Percentiles rank a stretch among this genome's conserved stretches.
phyloP scores from a whole-genome alignment of 2,329 filamentous ascomycete genomes.

The Teratosphaeria zuluensis region DNA sequence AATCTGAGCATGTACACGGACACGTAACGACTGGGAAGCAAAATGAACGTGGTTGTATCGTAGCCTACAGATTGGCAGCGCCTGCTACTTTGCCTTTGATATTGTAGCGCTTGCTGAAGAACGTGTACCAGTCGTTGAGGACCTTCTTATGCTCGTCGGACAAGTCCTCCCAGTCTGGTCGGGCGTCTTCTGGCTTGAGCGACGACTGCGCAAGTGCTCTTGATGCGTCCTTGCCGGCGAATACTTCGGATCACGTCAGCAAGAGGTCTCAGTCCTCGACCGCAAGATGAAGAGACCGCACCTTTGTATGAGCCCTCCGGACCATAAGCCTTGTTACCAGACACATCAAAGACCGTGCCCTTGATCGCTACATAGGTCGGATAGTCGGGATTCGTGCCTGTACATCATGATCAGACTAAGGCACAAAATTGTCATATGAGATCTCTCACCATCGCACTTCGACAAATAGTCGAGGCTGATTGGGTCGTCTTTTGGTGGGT shows the following conservation, averaged over 20 bases:
- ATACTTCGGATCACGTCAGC: slow-evolving; percentile 52
- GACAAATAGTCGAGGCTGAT: slow-evolving; percentile 74
- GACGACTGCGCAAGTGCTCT: slow-evolving; percentile 79
- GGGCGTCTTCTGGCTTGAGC: slow-evolving; percentile 73
- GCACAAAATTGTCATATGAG: background rate
- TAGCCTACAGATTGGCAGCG: slow-evolving; percentile 18
- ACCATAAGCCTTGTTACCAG: slow-evolving; percentile 76
- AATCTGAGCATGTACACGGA: background rate
- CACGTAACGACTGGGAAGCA: background rate
- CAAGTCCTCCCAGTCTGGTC: slow-evolving; percentile 72
- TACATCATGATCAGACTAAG: background rate
- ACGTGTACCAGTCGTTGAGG: slow-evolving; percentile 86
- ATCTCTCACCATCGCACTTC: slow-evolving; percentile 66
- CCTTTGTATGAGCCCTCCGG: slow-evolving; percentile 77
- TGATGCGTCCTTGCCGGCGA: slow-evolving; percentile 93
- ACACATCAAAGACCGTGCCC: slow-evolving; percentile 92
- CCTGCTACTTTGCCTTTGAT: slow-evolving; percentile 53
- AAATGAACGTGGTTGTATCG: background rate
- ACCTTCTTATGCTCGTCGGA: slow-evolving; percentile 75
- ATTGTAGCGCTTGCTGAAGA: slow-evolving; percentile 96
- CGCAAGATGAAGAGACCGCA: slow-evolving; percentile 29
- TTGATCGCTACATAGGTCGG: slow-evolving; percentile 54
- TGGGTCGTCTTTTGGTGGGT: slow-evolving; percentile 76
- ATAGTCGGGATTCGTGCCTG: slow-evolving; percentile 54
- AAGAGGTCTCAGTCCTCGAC: background rate